Conservation (phyloP, 2,329 filamentous ascomycete species). For the Byssothecium circinans region DNA sequence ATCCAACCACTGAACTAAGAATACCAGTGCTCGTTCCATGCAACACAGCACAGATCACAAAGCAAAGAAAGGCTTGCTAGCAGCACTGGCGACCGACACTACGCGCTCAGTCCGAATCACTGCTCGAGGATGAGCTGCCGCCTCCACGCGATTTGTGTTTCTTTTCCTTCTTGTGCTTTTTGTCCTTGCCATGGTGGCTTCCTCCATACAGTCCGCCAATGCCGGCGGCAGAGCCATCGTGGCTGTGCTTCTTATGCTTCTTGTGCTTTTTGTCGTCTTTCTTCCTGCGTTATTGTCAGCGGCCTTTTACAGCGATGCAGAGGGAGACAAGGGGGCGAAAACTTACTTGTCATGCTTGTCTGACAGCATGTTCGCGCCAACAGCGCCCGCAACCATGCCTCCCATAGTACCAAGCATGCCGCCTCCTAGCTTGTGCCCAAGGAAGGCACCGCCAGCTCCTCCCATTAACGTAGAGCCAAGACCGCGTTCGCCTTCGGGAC, state of each 20-base stretch:
- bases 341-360: constrained; percentile 47
- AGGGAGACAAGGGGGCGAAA: too few relatives aligned
- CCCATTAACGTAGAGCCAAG: constrained; percentile 58
- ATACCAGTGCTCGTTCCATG: neutral
- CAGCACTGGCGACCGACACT: too few relatives aligned
- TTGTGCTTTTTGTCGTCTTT: constrained; percentile 42
- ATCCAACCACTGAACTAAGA: neutral
- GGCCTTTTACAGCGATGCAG: neutral
- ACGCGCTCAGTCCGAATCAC: constrained; percentile 38
- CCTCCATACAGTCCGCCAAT: constrained; percentile 39
- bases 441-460: constrained; percentile 57
- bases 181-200: constrained; percentile 24
- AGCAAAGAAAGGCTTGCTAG: neutral
- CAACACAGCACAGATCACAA: neutral
- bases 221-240: constrained; percentile 36
- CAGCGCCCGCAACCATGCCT: constrained; percentile 55
- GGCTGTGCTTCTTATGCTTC: constrained; percentile 41
- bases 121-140: constrained; percentile 35
- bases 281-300: constrained; percentile 20
- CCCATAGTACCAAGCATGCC: constrained; percentile 56
- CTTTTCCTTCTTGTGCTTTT: constrained; percentile 35
- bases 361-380: constrained; percentile 59
- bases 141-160: constrained; percentile 37
- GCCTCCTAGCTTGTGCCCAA: constrained; percentile 58
- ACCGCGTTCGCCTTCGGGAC: constrained; percentile 55